A percentile compares a stretch with the other conserved stretches of the same genome.
Evolutionary conservation across 441 rosid species (phyloP).

Genomic region (Erodium trifolium): DNA sequence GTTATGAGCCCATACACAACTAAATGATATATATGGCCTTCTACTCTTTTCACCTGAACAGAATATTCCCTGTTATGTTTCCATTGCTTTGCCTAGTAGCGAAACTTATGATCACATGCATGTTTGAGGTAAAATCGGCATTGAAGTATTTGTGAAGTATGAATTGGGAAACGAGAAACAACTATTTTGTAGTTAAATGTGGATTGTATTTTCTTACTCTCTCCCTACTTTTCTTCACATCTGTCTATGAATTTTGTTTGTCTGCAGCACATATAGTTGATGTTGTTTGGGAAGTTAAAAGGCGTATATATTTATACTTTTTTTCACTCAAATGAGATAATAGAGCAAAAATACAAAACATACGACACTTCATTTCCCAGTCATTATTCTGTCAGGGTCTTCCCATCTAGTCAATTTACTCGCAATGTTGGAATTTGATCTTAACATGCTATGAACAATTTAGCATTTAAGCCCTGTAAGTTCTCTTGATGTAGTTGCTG

Average conservation of each 20-base stretch:
- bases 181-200: neutral
- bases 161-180: neutral
- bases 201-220: neutral
- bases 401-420: too few relatives aligned
- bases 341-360: too few relatives aligned
- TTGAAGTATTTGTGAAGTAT: neutral
- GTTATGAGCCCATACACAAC: neutral
- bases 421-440: too few relatives aligned
- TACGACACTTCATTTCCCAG: too few relatives aligned
- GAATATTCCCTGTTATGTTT: neutral
- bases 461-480: too few relatives aligned
- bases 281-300: too few relatives aligned
- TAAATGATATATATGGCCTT: neutral
- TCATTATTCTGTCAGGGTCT: too few relatives aligned
- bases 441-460: too few relatives aligned
- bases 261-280: neutral
- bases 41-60: neutral
- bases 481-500: too few relatives aligned
- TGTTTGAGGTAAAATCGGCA: neutral
- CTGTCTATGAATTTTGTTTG: neutral
- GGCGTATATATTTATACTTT: too few relatives aligned
- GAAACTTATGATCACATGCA: neutral
- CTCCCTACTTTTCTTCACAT: too few relatives aligned
- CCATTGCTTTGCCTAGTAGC: neutral
- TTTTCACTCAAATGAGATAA: too few relatives aligned